Percentiles rank a stretch among this genome's conserved stretches.
phyloP scores from a whole-genome alignment of 768 basidiomycete genomes.

The Mycena alexandri region DNA sequence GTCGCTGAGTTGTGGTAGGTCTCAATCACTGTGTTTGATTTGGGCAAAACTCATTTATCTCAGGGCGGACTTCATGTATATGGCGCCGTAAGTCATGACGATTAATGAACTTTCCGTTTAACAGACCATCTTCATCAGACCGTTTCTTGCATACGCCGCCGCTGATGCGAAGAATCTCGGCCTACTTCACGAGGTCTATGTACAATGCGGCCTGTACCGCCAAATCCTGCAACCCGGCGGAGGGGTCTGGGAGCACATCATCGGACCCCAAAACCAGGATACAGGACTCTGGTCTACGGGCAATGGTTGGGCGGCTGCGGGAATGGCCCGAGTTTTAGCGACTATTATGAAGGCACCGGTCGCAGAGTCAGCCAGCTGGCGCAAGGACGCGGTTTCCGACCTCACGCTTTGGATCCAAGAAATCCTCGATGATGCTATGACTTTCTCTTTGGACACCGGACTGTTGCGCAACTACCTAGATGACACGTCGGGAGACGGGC shows the following conservation, averaged over 20 bases:
- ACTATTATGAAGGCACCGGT: conserved; percentile 57
- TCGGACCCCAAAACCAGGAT: conserved; percentile 38
- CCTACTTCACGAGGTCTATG: conserved; percentile 55
- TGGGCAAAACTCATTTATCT: background rate
- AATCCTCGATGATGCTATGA: conserved; percentile 59
- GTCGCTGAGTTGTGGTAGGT: conserved; percentile 58
- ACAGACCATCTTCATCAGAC: conserved; percentile 25
- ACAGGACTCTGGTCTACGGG: conserved; percentile 41
- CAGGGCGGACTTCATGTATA: conserved; percentile 55
- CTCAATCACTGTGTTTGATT: background rate
- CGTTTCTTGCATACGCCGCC: conserved; percentile 59
- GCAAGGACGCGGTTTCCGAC: conserved; percentile 43
- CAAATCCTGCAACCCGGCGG: conserved; percentile 42
- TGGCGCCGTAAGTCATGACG: conserved; percentile 44
- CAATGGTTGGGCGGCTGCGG: conserved; percentile 42
- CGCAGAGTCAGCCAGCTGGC: conserved; percentile 42
- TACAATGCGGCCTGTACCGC: conserved; percentile 57
- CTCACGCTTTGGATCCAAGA: conserved; percentile 57
- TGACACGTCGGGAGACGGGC: conserved; percentile 33
- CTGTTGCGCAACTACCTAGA: conserved; percentile 60
- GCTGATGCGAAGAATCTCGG: conserved; percentile 49
- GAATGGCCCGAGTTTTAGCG: conserved; percentile 51
- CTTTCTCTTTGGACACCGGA: conserved; percentile 46
- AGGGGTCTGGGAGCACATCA: conserved; percentile 55
- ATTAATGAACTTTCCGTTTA: too few relatives aligned